Evolutionary conservation across 176 grass and related monocot genomes (phyloP).

Genomic region (Zoysia pacifica): DNA sequence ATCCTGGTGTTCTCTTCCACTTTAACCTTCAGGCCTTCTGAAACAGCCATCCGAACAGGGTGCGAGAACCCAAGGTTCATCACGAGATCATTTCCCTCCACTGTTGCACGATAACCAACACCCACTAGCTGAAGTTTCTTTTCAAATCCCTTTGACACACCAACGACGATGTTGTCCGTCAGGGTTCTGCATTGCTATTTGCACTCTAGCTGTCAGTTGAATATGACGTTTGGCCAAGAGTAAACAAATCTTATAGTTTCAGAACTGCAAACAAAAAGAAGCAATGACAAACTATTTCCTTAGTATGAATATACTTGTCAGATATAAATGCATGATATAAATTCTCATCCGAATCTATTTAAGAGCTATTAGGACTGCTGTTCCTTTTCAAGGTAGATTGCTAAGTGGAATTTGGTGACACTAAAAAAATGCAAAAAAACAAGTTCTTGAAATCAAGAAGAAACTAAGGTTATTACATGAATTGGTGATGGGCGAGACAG

Average conservation of each 20-base stretch:
- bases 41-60: conserved; percentile 81
- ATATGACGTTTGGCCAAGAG: not conserved
- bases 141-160: conserved; percentile 93
- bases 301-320: not conserved
- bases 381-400: conserved; percentile 11
- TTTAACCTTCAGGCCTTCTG: conserved; percentile 73
- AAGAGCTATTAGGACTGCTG: not conserved
- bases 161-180: conserved; percentile 86
- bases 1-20: conserved; percentile 95
- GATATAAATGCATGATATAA: conserved; percentile 11
- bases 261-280: not conserved
- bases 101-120: conserved; percentile 79
- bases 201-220: conserved; percentile 18
- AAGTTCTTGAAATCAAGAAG: not conserved
- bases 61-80: conserved; percentile 94
- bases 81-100: conserved; percentile 86
- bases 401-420: not conserved
- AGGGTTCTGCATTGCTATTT: conserved; percentile 70
- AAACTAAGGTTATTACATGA: not conserved
- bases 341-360: conserved; percentile 5
- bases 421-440: not conserved
- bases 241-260: not conserved
- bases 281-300: not conserved
- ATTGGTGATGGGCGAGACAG: not conserved
- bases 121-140: conserved; percentile 85